These are phyloP conservation scores for Phoenix dactylifera DNA, from an alignment of 176 grass and related monocot genomes.

Conservation along the genomic window DNA sequence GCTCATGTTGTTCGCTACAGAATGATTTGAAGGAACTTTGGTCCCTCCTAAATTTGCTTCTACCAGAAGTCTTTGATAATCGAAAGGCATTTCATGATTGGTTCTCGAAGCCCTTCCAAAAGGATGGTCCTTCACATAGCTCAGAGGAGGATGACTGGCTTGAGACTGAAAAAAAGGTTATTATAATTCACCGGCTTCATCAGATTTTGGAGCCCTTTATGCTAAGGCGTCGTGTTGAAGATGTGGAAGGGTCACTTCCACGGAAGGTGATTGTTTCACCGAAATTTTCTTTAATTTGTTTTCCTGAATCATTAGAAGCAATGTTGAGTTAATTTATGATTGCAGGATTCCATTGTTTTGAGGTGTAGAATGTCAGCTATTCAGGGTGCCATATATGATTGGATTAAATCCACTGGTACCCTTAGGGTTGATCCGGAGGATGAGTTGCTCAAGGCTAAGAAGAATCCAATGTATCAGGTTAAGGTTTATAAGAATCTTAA, in stretches of 20 bases:
- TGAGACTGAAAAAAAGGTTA: conserved; percentile 98
- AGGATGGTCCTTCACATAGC: conserved; percentile 50
- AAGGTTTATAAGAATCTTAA: conserved; percentile 91
- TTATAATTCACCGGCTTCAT: conserved; percentile 93
- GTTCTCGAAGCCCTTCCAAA: conserved; percentile 97
- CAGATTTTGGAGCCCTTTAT: conserved; percentile 99
- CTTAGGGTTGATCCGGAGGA: conserved; percentile 99
- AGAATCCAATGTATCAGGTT: conserved; percentile 77
- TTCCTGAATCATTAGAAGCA: neutral
- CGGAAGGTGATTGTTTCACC: conserved; percentile 45
- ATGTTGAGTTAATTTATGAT: conserved; percentile 21
- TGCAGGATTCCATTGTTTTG: conserved; percentile 84
- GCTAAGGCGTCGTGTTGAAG: conserved; percentile 88
- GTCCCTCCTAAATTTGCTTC: conserved; percentile 92
- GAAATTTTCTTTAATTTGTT: too few species aligned
- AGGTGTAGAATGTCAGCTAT: conserved; percentile 96
- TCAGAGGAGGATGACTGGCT: conserved; percentile 95
- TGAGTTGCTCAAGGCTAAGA: conserved; percentile 55
- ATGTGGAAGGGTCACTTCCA: conserved; percentile 98
- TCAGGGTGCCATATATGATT: conserved; percentile 92
- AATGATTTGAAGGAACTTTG: conserved; percentile 99
- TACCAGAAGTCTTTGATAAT: conserved; percentile 98
- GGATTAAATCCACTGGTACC: conserved; percentile 99
- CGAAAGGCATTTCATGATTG: conserved; percentile 98
- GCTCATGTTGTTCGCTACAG: conserved; percentile 17